Evolutionary conservation across 148 eudicot species (phyloP).

Genomic region (Chenopodium quinoa): DNA sequence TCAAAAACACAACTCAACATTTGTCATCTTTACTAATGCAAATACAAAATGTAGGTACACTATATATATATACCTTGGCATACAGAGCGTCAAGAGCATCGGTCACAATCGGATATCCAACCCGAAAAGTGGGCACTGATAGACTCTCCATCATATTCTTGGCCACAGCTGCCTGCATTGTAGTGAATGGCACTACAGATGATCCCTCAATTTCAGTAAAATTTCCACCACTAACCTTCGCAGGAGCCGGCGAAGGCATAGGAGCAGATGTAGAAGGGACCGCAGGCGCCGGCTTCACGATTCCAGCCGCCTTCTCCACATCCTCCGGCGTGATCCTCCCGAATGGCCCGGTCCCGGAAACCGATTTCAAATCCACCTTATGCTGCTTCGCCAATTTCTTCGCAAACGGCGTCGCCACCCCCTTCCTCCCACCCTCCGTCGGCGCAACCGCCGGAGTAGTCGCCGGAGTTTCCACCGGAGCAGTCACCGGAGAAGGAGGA

Average conservation of each 20-base stretch:
- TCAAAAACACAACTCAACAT: too few relatives aligned
- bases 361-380: conserved; percentile 60
- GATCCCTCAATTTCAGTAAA: conserved; percentile 71
- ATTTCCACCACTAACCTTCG: conserved; percentile 30
- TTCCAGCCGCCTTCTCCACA: conserved; percentile 88
- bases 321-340: conserved; percentile 88
- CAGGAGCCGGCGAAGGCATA: conserved; percentile 16
- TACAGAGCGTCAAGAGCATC: conserved; percentile 86
- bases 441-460: conserved; percentile 20
- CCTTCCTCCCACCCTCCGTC: conserved; percentile 48
- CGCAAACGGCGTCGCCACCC: conserved; percentile 78
- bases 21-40: background rate
- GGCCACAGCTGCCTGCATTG: conserved; percentile 79
- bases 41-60: background rate
- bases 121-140: conserved; percentile 75
- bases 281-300: conserved; percentile 37
- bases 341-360: conserved; percentile 73
- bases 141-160: conserved; percentile 85
- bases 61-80: conserved; percentile 49
- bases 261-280: conserved; percentile 16
- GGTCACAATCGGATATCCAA: conserved; percentile 69
- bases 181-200: conserved; percentile 74
- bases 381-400: conserved; percentile 95
- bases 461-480: conserved; percentile 19
- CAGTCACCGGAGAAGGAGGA: conserved; percentile 23